These are phyloP conservation scores for Pestalotiopsis sp. DNA, from an alignment of 2,329 filamentous ascomycete genomes.

Conservation along the genomic window DNA sequence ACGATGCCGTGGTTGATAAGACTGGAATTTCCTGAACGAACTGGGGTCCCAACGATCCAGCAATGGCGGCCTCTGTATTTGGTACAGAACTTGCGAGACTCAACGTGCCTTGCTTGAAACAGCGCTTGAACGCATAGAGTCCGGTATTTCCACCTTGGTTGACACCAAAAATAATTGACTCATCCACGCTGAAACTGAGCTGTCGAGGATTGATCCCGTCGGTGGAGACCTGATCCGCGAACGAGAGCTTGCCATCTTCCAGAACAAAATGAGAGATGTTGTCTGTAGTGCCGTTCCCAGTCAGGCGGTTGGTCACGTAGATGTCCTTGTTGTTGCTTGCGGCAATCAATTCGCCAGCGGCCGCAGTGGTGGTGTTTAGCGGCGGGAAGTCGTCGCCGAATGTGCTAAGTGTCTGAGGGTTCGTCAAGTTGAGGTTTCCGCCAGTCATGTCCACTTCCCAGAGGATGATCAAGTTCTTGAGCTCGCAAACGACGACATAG, in stretches of 20 bases:
- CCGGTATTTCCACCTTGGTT: constrained; percentile 45
- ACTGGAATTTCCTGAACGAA: constrained; percentile 27
- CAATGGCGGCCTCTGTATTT: constrained; percentile 16
- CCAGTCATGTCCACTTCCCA: constrained; percentile 42
- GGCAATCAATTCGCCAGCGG: constrained; percentile 48
- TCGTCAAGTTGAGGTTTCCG: constrained; percentile 34
- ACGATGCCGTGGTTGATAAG: not conserved
- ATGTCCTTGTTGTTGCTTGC: constrained; percentile 43
- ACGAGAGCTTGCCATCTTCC: constrained; percentile 22
- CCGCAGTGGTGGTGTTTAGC: constrained; percentile 37
- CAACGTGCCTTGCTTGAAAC: constrained; percentile 19
- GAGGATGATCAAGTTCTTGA: constrained; percentile 44
- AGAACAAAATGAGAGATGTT: constrained; percentile 48
- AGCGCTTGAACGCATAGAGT: constrained; percentile 40
- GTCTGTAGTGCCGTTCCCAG: constrained; percentile 43
- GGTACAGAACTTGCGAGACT: constrained; percentile 21
- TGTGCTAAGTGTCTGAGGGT: constrained; percentile 40
- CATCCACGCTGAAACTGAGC: constrained; percentile 39
- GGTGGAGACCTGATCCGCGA: constrained; percentile 21
- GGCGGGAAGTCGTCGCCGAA: constrained; percentile 38
- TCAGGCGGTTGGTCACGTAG: constrained; percentile 54
- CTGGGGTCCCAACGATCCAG: constrained; percentile 25
- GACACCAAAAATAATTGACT: constrained; percentile 43
- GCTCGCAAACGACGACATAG: constrained; percentile 50
- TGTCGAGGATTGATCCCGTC: constrained; percentile 43